Evolutionary conservation across 805 yeast genomes (phyloP).

Genomic region (Starmerella vaccinii): DNA sequence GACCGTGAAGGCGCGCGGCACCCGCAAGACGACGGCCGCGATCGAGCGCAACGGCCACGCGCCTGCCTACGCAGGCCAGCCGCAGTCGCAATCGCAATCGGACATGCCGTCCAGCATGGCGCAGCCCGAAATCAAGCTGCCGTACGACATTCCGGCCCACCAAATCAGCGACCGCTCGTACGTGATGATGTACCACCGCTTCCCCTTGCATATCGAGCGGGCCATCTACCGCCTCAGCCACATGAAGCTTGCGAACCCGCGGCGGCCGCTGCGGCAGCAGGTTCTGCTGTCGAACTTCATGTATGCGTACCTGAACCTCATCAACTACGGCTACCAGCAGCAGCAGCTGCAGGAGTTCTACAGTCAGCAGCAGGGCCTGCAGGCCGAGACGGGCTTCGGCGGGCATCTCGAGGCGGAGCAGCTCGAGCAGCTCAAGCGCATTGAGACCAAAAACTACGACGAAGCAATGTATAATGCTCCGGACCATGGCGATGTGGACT

Average conservation of each 20-base stretch:
- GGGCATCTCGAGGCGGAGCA: conserved; percentile 16
- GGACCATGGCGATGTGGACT: conserved; percentile 1
- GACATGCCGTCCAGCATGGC: conserved; percentile 5
- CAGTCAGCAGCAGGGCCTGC: conserved; percentile 16
- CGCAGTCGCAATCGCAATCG: too few relatives aligned
- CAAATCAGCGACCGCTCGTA: conserved; percentile 30
- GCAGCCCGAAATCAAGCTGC: conserved; percentile 25
- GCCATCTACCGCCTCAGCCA: conserved; percentile 91
- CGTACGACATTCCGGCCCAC: conserved; percentile 32
- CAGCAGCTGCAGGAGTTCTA: conserved; percentile 26
- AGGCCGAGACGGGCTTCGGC: background rate
- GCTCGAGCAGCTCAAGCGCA: conserved; percentile 18
- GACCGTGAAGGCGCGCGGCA: background rate
- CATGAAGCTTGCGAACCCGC: conserved; percentile 86
- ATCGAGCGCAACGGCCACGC: background rate
- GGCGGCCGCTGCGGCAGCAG: conserved; percentile 82
- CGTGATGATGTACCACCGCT: conserved; percentile 42
- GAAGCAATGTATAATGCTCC: conserved; percentile 13
- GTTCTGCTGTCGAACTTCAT: conserved; percentile 89
- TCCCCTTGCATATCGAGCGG: conserved; percentile 90
- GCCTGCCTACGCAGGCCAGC: background rate
- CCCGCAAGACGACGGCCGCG: background rate
- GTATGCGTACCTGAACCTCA: conserved; percentile 92
- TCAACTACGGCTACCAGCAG: conserved; percentile 58
- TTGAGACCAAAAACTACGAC: conserved; percentile 17